Conservation (phyloP, 2,329 filamentous ascomycete genomes). For the Aplosporella prunicola region DNA sequence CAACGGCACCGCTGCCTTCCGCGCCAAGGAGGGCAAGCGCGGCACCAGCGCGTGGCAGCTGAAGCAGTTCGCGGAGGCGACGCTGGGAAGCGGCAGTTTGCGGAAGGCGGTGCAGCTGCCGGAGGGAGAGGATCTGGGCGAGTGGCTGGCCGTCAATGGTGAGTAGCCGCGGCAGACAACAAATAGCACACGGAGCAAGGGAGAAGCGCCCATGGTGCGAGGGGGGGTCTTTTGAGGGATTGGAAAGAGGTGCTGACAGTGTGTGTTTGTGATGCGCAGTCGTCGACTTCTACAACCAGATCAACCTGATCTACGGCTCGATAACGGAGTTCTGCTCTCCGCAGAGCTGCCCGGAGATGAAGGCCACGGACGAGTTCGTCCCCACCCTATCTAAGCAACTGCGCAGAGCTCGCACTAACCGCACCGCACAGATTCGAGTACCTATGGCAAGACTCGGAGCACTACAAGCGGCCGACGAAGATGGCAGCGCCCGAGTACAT, state of each 20-base stretch:
- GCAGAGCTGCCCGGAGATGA: constrained; percentile 97
- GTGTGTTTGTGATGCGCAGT: constrained; percentile 55
- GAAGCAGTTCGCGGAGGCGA: constrained; percentile 96
- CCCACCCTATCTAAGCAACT: background rate
- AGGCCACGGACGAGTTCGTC: constrained; percentile 97
- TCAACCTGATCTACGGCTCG: constrained; percentile 95
- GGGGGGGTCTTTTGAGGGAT: no score
- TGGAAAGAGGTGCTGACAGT: background rate
- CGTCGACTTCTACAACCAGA: constrained; percentile 99
- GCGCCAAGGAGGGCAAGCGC: constrained; percentile 73
- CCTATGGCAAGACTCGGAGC: constrained; percentile 93
- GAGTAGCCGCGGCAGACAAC: no score
- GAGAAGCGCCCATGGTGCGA: background rate
- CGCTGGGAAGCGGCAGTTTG: constrained; percentile 85
- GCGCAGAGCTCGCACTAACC: background rate
- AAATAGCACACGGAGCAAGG: no score
- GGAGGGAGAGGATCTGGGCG: constrained; percentile 93
- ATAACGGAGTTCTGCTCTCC: constrained; percentile 99
- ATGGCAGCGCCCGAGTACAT: constrained; percentile 97
- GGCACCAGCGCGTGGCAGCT: constrained; percentile 88
- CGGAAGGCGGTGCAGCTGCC: constrained; percentile 94
- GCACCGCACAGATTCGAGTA: constrained; percentile 78
- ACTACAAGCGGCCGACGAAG: constrained; percentile 92
- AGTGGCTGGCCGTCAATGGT: constrained; percentile 98
- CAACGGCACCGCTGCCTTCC: constrained; percentile 60